Conservation (phyloP, 2,329 filamentous ascomycete species). For the Verticillium klebahnii region DNA sequence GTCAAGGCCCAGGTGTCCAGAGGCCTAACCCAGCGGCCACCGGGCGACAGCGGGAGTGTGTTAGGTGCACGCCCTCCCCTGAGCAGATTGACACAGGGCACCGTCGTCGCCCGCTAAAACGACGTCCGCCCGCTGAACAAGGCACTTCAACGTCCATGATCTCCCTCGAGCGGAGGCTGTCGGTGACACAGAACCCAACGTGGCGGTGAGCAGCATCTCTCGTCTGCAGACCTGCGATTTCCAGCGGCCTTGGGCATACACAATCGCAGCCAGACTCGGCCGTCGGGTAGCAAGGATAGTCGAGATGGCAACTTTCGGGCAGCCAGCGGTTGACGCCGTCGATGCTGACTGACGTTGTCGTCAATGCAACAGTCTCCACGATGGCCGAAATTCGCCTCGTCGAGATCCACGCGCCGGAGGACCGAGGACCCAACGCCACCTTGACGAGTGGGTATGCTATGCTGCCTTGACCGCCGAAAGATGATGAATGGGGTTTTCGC, state of each 20-base stretch:
- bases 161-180: conserved; percentile 5
- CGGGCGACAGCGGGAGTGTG: background rate
- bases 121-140: background rate
- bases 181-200: conserved; percentile 15
- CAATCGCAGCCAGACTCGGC: conserved; percentile 4
- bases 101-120: background rate
- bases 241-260: conserved; percentile 11
- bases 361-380: background rate
- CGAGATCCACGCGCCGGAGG: background rate
- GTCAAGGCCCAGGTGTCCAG: background rate
- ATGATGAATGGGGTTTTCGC: background rate
- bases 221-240: conserved; percentile 6
- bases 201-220: conserved; percentile 14
- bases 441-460: background rate
- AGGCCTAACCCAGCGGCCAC: background rate
- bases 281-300: conserved; percentile 13
- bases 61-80: background rate
- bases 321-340: background rate
- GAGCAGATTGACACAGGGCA: background rate
- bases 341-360: background rate
- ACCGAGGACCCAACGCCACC: background rate
- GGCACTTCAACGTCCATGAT: background rate
- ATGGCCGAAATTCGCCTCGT: background rate
- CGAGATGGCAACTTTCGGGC: background rate
- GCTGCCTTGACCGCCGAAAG: background rate